Base-by-base conservation (phyloP, 257 asterid species). In the Scutellaria galericulata region DNA sequence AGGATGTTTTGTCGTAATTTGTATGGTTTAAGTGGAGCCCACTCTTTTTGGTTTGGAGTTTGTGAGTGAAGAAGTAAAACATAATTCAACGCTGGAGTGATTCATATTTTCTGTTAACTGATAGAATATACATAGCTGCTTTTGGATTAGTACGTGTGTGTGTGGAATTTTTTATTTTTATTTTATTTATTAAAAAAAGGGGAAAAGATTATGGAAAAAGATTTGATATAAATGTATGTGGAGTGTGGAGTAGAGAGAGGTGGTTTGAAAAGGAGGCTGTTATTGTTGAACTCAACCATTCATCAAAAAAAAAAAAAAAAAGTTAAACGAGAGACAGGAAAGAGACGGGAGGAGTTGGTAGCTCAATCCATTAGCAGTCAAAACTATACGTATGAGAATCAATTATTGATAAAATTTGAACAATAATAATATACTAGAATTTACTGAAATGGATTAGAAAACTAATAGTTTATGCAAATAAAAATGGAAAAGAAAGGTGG, bases 321-420 rank as follows among this genome's bases (percentile, higher is more conserved):
- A 2, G 27, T 1, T 24, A 24, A 24, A 24, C 27, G 27, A 24
- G 27, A 24, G 27, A 24, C 27, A 24, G 27, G 27, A 24, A 24
- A 24, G 27, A 24, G 27, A 24, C 27, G 18, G 20, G 18, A 51
- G 62, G 81, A 87, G 83, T 85, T 58, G 79, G 79, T 79, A 64
- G 54, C 82, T 77, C 86, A 83, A 78, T 70, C 82, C 83, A 77
- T 74, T 64, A 72, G 9, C 53, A 74, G 65, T 62, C 77, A 68
- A 69, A 44, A 50, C n/a, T 5, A 46, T 47, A 4, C 45, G n/a
- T 52, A 7, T 11, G 20, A 48, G 68, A 46, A 45, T 56, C 11
- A n/a, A 24, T 56, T 58, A 35, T 71, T 60, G 45, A 60, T n/a
- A 3, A 27, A 18, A 18, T 18, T 18, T 18, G 18, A 18, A 18